Conservation (phyloP, 1,284 basidiomycete species). For the Trichosporon asahii region DNA sequence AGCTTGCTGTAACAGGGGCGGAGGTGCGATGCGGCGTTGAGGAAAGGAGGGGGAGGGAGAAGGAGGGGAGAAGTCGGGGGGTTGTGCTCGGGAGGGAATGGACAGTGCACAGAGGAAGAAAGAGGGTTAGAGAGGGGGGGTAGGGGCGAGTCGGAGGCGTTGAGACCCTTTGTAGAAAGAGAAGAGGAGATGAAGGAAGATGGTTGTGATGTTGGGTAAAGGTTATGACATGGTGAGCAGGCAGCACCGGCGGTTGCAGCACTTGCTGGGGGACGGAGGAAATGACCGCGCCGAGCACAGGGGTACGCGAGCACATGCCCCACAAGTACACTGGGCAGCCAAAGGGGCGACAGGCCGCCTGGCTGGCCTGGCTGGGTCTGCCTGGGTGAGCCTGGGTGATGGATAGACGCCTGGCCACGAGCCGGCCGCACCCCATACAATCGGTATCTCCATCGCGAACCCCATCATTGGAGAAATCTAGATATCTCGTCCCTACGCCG, state of each 20-base stretch:
- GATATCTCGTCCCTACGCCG: constrained; percentile 5
- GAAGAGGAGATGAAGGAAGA: not conserved
- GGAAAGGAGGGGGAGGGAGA: not conserved
- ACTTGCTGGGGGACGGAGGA: constrained; percentile 1
- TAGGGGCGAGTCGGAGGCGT: not conserved
- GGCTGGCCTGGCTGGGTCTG: no score
- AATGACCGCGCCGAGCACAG: constrained; percentile 9
- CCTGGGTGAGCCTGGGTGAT: not conserved
- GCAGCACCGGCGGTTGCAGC: not conserved
- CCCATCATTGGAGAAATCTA: constrained; percentile 10
- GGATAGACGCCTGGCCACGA: not conserved
- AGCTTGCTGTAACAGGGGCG: not conserved
- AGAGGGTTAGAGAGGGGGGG: not conserved
- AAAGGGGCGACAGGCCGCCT: no score
- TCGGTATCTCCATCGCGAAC: constrained; percentile 10
- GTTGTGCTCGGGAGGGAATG: not conserved
- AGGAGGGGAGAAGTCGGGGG: not conserved
- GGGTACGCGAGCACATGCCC: constrained; percentile 6
- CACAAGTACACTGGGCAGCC: not conserved
- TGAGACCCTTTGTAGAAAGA: constrained; percentile 4
- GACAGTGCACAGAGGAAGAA: not conserved
- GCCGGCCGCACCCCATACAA: constrained; percentile 6
- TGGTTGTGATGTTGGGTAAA: not conserved
- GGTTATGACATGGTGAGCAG: constrained; percentile 6
- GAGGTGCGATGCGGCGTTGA: constrained; percentile 5